Base-by-base conservation (phyloP, 129 eudicot species). In the Lonicera japonica region DNA sequence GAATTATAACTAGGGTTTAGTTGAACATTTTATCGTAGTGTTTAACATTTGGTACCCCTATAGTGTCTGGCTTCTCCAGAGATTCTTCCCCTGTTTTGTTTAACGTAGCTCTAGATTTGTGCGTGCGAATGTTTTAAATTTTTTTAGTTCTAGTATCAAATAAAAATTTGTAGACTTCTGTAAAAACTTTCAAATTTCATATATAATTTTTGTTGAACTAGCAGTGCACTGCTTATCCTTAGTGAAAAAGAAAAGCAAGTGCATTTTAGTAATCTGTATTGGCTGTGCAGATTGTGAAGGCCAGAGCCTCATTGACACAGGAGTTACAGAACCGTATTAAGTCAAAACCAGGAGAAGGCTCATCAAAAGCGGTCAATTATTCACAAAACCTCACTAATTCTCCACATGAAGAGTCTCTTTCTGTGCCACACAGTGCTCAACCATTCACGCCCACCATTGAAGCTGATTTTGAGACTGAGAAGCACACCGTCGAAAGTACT, bases 291-390 rank as follows among this genome's bases (percentile, higher is more conserved):
- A 79, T 88, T 48, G 70, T 85, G 71, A 71, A 77, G 63, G 96
- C 99, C 51, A 88, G 96, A 79, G 87, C 92, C 38, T 70, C 77
- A 45, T 67, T 88, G 67, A 65, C 82, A 56, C 77, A 54, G 14
- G 96, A 82, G 63, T 40, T 76, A 21, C 80, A 85, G 68, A 70
- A 60, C 55, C 75, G 54, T 12, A 47, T 76, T 0, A 62, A 68
- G 60, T 54, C 77, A 21, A 82, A 72, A 41, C 60, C 76, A 11
- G 80, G 56, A 56, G 68, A 57, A 24, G 77, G 69, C 64, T 70
- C 53, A 34, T 63, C 83, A 18, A 55, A 25, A 48, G 55, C 23
- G 75, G 21, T 6, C 68, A 60, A 24, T 23, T 50, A 69, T 54
- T 46, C 75, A 15, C 64, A 80, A 58, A 78, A 61, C 10, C 65